These are phyloP conservation scores for Pyrrhoderma noxium DNA, from an alignment of 1,284 basidiomycete genomes.

Conservation along the genomic window DNA sequence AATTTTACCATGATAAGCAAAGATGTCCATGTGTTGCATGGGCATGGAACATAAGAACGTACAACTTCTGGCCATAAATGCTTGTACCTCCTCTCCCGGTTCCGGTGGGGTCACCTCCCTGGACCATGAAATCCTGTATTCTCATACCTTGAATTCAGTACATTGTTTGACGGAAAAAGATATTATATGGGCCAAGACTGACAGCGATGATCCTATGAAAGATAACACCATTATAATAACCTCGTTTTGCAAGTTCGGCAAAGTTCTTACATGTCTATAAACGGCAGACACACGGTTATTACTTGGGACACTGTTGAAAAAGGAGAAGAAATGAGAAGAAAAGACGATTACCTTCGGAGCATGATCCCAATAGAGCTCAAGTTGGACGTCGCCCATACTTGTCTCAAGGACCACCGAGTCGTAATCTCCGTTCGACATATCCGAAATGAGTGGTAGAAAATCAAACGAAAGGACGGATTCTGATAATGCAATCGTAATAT, in stretches of 20 bases:
- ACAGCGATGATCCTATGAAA: constrained; percentile 92
- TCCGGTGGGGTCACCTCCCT: constrained; percentile 91
- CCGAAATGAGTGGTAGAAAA: not conserved
- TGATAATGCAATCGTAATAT: no score
- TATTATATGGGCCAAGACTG: constrained; percentile 87
- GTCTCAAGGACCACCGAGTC: constrained; percentile 78
- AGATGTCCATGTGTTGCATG: constrained; percentile 3
- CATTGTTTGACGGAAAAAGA: no score
- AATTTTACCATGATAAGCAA: no score
- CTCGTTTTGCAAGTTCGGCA: constrained; percentile 73
- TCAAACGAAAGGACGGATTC: not conserved
- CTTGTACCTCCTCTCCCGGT: constrained; percentile 90
- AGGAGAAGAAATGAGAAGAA: constrained; percentile 10
- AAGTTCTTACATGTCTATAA: constrained; percentile 95
- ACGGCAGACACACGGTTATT: constrained; percentile 10
- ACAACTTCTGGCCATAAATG: constrained; percentile 90
- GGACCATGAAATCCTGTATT: constrained; percentile 88
- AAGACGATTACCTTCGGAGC: constrained; percentile 64
- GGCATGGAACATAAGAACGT: constrained; percentile 26
- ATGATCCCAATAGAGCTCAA: constrained; percentile 89
- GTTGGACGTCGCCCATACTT: constrained; percentile 77
- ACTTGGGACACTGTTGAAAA: not conserved
- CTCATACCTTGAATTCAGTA: not conserved
- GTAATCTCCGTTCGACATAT: constrained; percentile 26
- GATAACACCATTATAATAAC: constrained; percentile 79